Evolutionary conservation across 2,329 filamentous ascomycete genomes (phyloP), one percentile per base, ranked within the genome.

Genomic region (Dactylonectria estremocensis): DNA sequence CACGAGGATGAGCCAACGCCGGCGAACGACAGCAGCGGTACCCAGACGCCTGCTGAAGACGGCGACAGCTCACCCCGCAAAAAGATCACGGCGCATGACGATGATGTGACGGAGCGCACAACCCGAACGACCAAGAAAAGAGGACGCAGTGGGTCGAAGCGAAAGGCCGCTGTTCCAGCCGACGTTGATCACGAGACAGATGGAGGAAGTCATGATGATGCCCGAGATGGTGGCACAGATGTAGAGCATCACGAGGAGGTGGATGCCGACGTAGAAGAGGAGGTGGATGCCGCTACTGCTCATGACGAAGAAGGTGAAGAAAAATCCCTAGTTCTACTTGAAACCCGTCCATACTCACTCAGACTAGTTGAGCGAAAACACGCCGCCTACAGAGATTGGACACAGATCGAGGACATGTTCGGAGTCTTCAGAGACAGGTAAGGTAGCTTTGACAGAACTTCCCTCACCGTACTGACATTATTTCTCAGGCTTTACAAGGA

Each of bases 341-440:
- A 67, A 40, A 22, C 40, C 11, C 61, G 5, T 14, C n/a, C 52
- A 60, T 69, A 76, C 74, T 76, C 67, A 78, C 73, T 11, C 20
- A 7, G 20, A 66, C 68, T 75, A 95, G 93, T 93, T 71, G 89
- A 93, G 76, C 91, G 90, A 77, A 96, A 95, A 82, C 91, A 91
- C 77, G 88, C 89, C 37, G 95, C 95, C 0, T 91, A 95, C 77
- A 93, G 95, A 63, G 90, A 94, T 72, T 88, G 98, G 74, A 87
- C 90, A 18, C 88, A 89, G 18, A 92, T 99, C 49, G 95, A 98
- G 79, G 92, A 92, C 79, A 93, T 96, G 77, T 99, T 99, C 82
- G 90, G 92, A 66, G 88, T 92, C 18, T 93, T 98, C 77, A 90
- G 95, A 76, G 95, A 95, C 71, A 91, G 90, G 91, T 93, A 78